Conservation (phyloP, 345 rosid species). For the Brassica incana region DNA sequence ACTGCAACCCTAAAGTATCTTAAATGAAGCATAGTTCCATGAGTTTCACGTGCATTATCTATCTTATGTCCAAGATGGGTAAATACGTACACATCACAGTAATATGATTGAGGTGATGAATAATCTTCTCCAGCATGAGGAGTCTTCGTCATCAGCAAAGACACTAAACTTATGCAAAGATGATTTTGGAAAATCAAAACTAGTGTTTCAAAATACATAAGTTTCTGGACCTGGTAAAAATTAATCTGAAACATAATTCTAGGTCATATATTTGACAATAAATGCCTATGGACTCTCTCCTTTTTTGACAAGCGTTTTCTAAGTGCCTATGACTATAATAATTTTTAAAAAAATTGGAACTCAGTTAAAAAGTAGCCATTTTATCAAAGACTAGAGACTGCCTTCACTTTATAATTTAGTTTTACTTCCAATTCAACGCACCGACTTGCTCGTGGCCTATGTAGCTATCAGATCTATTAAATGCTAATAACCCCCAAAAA, state of each 20-base stretch:
- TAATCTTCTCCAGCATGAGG: background rate
- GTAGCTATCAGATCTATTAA: background rate
- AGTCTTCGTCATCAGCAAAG: background rate
- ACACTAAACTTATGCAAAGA: background rate
- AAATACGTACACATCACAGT: background rate
- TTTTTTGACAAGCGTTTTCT: background rate
- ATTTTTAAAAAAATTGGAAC: background rate
- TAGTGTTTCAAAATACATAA: background rate
- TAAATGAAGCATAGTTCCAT: background rate
- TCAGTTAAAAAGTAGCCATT: background rate
- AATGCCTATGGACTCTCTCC: background rate
- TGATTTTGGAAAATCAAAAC: background rate
- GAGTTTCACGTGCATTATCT: background rate
- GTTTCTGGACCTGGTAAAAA: background rate
- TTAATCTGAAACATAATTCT: background rate
- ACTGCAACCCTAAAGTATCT: background rate
- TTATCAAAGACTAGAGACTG: background rate
- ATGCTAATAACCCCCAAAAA: background rate
- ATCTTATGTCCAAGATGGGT: background rate
- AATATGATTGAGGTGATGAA: background rate
- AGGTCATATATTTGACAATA: background rate
- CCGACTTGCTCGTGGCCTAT: background rate
- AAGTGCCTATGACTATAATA: background rate
- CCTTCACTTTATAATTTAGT: slow-evolving; percentile 3
- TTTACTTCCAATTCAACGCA: slow-evolving; percentile 11